Evolutionary conservation across 768 basidiomycete genomes (phyloP).

Genomic region (Coprinopsis marcescibilis): DNA sequence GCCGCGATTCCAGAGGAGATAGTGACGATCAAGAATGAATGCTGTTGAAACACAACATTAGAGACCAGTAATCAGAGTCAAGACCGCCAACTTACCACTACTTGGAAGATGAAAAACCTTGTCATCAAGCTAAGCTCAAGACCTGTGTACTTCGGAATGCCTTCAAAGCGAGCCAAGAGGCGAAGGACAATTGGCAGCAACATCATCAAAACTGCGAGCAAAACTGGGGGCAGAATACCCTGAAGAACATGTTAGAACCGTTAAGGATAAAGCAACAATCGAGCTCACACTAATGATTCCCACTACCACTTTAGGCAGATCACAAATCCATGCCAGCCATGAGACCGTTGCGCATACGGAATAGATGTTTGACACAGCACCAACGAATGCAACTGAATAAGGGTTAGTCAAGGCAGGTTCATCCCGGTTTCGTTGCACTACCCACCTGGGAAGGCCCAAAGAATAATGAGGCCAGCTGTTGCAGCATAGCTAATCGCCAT

Average conservation of each 20-base stretch:
- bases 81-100: conserved; percentile 57
- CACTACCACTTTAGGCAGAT: conserved; percentile 53
- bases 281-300: conserved; percentile 61
- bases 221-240: conserved; percentile 83
- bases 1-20: conserved; percentile 78
- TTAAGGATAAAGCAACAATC: not conserved
- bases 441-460: conserved; percentile 83
- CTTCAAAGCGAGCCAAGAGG: conserved; percentile 78
- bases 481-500: conserved; percentile 61
- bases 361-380: conserved; percentile 76
- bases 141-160: conserved; percentile 77
- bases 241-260: conserved; percentile 22
- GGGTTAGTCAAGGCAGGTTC: not conserved
- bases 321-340: conserved; percentile 87
- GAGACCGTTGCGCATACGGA: conserved; percentile 53
- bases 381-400: conserved; percentile 69
- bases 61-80: not conserved
- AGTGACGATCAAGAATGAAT: conserved; percentile 91
- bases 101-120: conserved; percentile 88
- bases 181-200: conserved; percentile 78
- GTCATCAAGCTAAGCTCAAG: conserved; percentile 91
- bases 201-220: conserved; percentile 89
- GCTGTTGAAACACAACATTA: conserved; percentile 51
- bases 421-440: not conserved
- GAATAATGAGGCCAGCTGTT: conserved; percentile 75